phyloP scores from a whole-genome alignment of 176 grass and related monocot genomes.

The Juncus effusus region DNA sequence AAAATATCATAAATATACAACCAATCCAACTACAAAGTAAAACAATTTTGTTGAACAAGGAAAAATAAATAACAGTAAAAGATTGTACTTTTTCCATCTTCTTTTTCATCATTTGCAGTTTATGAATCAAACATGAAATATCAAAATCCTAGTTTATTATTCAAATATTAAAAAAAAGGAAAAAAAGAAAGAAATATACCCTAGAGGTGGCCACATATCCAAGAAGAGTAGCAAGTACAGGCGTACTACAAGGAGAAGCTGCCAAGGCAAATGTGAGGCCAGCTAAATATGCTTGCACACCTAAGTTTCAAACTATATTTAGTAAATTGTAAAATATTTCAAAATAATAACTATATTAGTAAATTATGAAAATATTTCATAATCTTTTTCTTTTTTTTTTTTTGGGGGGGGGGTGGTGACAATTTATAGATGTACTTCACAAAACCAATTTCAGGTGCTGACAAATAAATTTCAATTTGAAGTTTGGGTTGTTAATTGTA shows the following conservation, averaged over 20 bases:
- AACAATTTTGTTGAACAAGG: too few relatives aligned
- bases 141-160: not conserved
- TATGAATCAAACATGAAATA: not conserved
- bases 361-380: not conserved
- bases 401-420: too few relatives aligned
- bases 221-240: conserved; percentile 91
- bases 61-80: too few relatives aligned
- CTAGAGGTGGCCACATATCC: conserved; percentile 92
- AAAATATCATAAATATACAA: too few relatives aligned
- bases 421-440: too few relatives aligned
- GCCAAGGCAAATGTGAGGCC: conserved; percentile 97
- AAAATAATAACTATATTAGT: not conserved
- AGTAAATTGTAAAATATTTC: too few relatives aligned
- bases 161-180: not conserved
- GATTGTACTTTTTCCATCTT: too few relatives aligned
- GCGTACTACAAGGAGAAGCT: conserved; percentile 95
- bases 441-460: too few relatives aligned
- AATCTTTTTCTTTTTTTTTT: not conserved
- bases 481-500: too few relatives aligned
- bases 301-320: conserved; percentile 31
- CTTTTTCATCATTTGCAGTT: not conserved
- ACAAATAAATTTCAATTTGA: too few relatives aligned
- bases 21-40: too few relatives aligned
- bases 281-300: conserved; percentile 94
- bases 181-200: conserved; percentile 41